Base-by-base conservation (phyloP, 768 basidiomycete genomes). In the Dioszegia hungarica region DNA sequence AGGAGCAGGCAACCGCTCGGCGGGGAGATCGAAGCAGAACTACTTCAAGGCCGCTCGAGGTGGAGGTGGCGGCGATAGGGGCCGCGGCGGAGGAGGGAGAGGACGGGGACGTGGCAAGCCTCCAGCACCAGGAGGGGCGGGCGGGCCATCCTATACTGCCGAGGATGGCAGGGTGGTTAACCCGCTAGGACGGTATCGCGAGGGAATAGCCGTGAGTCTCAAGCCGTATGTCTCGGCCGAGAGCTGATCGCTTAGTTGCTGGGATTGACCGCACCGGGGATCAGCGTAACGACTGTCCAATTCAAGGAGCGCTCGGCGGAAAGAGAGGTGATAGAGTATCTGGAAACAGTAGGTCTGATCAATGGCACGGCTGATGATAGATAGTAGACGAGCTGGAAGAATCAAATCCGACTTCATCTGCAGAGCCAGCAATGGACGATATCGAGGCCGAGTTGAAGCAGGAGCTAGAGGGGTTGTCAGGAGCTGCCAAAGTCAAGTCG, bases 291-390 rank as follows among this genome's bases (percentile, higher is more conserved):
- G 11, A 58, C 67, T 9, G 29, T 64, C 4, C 60, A 59, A 46
- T 52, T 62, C 50, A 68, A 68, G 31, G 70, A 72, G 37, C 39
- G 59, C 39, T 57, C 60, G 20, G 70, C 70, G 8, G 70, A 72
- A 51, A 36, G 58, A 24, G 70, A 72, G 33, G n/a, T 72, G 43
- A 58, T 72, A 12, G 59, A 72, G 3, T 59, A 56, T 27, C 59
- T 72, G 5, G 70, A 72, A 44, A 24, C 36, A 45, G 33, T 51
- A 25, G 15, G 49, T 38, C n/a, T 15, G 39, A 2, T n/a, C 11
- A n/a, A 29, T 10, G 40, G 25, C 25, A 36, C 5, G 34, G 19
- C 24, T 40, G 47, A 41, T 48, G 17, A 17, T 17, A 53, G 24
- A 1, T 45, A 29, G 43, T 29, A 14, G 44, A 47, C 27, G 38